Base-by-base conservation (phyloP, 495 filamentous ascomycete genomes). In the Ramalina peruviana region DNA sequence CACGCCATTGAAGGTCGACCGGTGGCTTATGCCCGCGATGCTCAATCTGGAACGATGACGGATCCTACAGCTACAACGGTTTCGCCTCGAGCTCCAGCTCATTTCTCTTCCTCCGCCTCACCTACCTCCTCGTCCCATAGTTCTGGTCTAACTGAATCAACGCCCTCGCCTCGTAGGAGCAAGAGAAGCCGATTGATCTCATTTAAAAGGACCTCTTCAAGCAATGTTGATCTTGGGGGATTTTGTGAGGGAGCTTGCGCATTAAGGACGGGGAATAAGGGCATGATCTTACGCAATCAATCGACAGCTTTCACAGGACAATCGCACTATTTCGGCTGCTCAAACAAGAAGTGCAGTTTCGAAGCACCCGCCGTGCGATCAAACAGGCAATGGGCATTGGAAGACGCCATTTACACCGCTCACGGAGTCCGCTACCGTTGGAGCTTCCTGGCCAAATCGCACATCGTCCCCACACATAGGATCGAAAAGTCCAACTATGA, bases 221-320 rank as follows among this genome's bases (percentile, higher is more conserved):
- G 59, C 51, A 55, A 61, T 12, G 71, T 70, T 51, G 55, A 58
- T 33, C 70, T 67, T 55, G 64, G 64, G 37, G 70, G 69, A 11
- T 73, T 74, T 58, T 74, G 72, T 64, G 66, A 71, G 62, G 70
- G 72, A 9, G 69, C 69, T 5, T 72, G 63, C 61, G 62, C 65
- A 39, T 49, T 67, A 4, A 63, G 67, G 44, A 60, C 63, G 27
- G 66, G 68, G 1, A 62, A 54, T 43, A 62, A 50, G 12, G 49
- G 49, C n/a, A 45, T 58, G 45, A 58, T 55, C 13, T 40, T 55
- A 6, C 45, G 46, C n/a, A 55, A 53, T 15, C 33, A 53, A 37
- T 52, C 53, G 2, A 43, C 38, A 3, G 36, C 53, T 0, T 47
- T 48, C 46, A 53, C 53, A 13, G 53, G 53, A 6, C 33, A 51